Evolutionary conservation across 257 asterid genomes (phyloP).

Genomic region (Petunia secreta): DNA sequence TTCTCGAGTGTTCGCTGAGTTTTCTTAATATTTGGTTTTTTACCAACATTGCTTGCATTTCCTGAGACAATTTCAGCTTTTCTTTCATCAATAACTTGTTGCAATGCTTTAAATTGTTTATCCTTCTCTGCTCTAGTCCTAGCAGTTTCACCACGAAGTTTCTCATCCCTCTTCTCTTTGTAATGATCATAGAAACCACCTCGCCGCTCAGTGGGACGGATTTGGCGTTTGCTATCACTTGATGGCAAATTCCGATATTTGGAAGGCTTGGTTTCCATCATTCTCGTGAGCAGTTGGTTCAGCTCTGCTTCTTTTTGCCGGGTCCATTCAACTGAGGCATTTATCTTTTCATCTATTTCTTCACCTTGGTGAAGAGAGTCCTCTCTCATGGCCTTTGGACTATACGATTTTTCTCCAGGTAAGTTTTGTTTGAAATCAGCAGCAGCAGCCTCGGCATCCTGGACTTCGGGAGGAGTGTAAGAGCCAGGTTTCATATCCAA

Average conservation of each 20-base stretch:
- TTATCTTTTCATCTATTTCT: constrained; percentile 49
- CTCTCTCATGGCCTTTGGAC: constrained; percentile 41
- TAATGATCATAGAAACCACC: constrained; percentile 68
- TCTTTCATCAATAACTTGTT: constrained; percentile 56
- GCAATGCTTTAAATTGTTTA: constrained; percentile 53
- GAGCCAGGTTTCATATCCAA: constrained; percentile 47
- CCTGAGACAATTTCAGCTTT: constrained; percentile 53
- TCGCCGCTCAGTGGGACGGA: constrained; percentile 56
- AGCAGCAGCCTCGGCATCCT: constrained; percentile 39
- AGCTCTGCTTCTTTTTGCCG: constrained; percentile 92
- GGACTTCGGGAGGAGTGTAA: constrained; percentile 33
- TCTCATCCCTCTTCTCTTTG: constrained; percentile 81
- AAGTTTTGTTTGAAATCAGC: constrained; percentile 42
- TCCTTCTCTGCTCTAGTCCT: constrained; percentile 61
- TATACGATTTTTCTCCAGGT: constrained; percentile 38
- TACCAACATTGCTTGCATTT: constrained; percentile 52
- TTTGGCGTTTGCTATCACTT: constrained; percentile 56
- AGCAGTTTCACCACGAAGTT: constrained; percentile 64
- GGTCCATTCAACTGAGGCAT: constrained; percentile 83
- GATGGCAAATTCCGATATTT: constrained; percentile 48
- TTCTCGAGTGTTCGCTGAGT: constrained; percentile 60
- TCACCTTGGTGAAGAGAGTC: constrained; percentile 46
- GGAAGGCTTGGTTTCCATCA: constrained; percentile 88
- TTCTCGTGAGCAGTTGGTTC: constrained; percentile 76
- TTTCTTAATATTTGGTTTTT: constrained; percentile 51